Evolutionary conservation across 2,329 filamentous ascomycete genomes (phyloP).

Genomic region (Capronia epimyces): DNA sequence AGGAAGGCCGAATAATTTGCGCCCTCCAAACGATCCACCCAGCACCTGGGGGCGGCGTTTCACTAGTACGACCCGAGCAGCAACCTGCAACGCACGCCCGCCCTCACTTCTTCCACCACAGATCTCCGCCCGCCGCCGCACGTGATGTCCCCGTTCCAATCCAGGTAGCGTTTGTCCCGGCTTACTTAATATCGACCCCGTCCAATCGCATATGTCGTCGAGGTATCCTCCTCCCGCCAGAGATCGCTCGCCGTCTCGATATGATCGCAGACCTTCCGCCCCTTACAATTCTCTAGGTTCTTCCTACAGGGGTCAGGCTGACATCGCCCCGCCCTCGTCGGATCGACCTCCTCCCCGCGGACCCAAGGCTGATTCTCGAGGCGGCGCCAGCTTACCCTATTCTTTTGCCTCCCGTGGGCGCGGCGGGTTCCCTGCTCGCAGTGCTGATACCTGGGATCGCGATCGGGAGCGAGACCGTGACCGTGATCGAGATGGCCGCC

Average conservation of each 20-base stretch:
- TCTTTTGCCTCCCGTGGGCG: slow-evolving; percentile 43
- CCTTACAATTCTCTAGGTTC: slow-evolving; percentile 54
- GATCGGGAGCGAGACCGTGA: slow-evolving; percentile 44
- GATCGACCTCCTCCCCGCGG: slow-evolving; percentile 71
- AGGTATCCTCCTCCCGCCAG: slow-evolving; percentile 56
- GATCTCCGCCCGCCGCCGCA: background rate
- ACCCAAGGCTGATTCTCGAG: slow-evolving; percentile 65
- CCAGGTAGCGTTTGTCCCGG: background rate
- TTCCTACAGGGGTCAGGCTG: slow-evolving; percentile 50
- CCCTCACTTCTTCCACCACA: background rate
- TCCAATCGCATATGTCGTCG: slow-evolving; percentile 9
- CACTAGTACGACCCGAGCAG: background rate
- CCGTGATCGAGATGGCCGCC: slow-evolving; percentile 37
- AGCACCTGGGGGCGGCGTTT: background rate
- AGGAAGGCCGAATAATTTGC: background rate
- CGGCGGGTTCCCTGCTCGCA: slow-evolving; percentile 50
- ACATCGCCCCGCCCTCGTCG: slow-evolving; percentile 51
- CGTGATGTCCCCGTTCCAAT: background rate
- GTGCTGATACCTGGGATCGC: slow-evolving; percentile 46
- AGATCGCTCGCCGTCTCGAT: slow-evolving; percentile 63
- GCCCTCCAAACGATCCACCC: background rate
- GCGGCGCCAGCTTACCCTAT: slow-evolving; percentile 29
- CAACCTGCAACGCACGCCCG: background rate
- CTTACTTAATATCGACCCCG: background rate
- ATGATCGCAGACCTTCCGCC: slow-evolving; percentile 66